A percentile compares a stretch with the other conserved stretches of the same genome.
phyloP scores from a whole-genome alignment of 345 rosid species.

The Sisymbrium irio region DNA sequence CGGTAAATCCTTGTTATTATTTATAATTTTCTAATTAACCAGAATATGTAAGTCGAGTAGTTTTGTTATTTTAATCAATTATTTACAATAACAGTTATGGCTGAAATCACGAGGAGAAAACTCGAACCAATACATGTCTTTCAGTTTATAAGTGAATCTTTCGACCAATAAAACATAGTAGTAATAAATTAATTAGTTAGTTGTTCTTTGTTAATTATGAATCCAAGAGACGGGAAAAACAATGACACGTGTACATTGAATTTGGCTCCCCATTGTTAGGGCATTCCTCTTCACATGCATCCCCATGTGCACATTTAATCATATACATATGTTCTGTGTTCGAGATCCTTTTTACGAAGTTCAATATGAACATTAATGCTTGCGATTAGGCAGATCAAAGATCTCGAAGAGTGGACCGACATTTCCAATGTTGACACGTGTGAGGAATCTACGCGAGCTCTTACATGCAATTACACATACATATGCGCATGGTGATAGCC shows the following conservation, averaged over 20 bases:
- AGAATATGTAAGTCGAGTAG: not conserved
- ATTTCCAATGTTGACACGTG: constrained; percentile 16
- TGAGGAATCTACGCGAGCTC: not conserved
- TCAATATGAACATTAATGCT: constrained; percentile 7
- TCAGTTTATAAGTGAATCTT: not conserved
- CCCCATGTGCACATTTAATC: constrained; percentile 30
- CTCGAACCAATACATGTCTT: not conserved
- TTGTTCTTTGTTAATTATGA: not conserved
- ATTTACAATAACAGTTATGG: not conserved
- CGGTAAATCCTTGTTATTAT: not conserved
- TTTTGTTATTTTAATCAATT: not conserved
- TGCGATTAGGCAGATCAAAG: constrained; percentile 4
- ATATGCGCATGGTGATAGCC: constrained; percentile 10
- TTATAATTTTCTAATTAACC: not conserved
- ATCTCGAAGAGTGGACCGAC: constrained; percentile 15
- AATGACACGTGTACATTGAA: constrained; percentile 3
- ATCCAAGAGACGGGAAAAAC: not conserved
- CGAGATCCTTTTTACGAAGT: not conserved
- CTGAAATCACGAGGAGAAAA: not conserved
- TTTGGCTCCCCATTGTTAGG: constrained; percentile 33
- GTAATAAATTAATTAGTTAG: not conserved
- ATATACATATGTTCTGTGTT: not conserved
- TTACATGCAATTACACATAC: not conserved
- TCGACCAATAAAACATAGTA: not conserved
- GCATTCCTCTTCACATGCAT: constrained; percentile 23